A percentile compares a stretch with the other conserved stretches of the same genome.
These are phyloP conservation scores for Secale cereale DNA, from an alignment of 176 grass and related monocot genomes.

Conservation along the genomic window DNA sequence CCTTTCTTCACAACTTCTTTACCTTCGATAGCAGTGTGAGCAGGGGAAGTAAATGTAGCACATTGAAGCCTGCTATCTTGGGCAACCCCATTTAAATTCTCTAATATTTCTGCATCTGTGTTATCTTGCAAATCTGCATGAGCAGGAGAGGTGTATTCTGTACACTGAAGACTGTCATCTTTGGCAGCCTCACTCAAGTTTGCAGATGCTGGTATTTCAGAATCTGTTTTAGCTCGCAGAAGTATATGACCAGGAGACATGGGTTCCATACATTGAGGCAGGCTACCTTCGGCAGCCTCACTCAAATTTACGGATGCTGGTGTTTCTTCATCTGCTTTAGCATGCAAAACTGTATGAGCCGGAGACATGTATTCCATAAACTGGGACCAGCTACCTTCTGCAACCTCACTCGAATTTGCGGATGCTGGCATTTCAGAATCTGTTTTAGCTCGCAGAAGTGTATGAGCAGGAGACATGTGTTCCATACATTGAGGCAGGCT, in stretches of 20 bases:
- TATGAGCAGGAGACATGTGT: slow-evolving; percentile 52
- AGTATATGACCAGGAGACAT: slow-evolving; percentile 44
- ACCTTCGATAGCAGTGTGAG: slow-evolving; percentile 34
- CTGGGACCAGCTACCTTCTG: neutral
- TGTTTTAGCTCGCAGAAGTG: slow-evolving; percentile 31
- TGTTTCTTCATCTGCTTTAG: slow-evolving; percentile 28
- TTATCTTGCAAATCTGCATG: slow-evolving; percentile 31
- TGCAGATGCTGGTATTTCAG: slow-evolving; percentile 31
- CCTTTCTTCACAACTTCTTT: slow-evolving; percentile 34
- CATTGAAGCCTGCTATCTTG: slow-evolving; percentile 10
- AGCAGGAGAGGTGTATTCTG: slow-evolving; percentile 52
- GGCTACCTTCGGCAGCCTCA: neutral
- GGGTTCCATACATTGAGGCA: slow-evolving; percentile 25
- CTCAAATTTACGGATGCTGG: slow-evolving; percentile 27
- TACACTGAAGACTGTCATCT: slow-evolving; percentile 9
- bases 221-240: slow-evolving; percentile 33
- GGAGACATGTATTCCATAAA: slow-evolving; percentile 57
- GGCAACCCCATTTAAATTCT: slow-evolving; percentile 24
- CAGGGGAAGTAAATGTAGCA: slow-evolving; percentile 49
- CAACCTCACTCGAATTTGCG: slow-evolving; percentile 12
- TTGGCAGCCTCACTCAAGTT: slow-evolving; percentile 21
- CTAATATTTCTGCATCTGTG: slow-evolving; percentile 31
- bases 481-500: slow-evolving; percentile 20
- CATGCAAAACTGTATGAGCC: slow-evolving; percentile 30
- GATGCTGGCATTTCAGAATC: slow-evolving; percentile 24